Conservation (phyloP, 257 asterid genomes). For the Apocynum venetum region DNA sequence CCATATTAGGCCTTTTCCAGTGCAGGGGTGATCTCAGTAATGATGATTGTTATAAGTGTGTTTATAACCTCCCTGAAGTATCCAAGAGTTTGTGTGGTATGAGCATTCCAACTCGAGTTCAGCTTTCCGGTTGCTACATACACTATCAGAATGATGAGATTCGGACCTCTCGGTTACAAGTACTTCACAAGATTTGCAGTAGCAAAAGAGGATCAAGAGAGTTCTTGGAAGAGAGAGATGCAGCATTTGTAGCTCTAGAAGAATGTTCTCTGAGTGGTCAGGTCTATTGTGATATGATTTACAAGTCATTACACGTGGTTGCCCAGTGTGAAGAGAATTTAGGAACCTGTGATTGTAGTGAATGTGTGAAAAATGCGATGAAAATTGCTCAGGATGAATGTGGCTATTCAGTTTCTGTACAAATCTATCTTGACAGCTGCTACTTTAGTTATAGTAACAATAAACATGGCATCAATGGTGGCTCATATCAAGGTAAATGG, state of each 20-base stretch:
- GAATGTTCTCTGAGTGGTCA: constrained; percentile 33
- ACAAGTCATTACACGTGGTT: constrained; percentile 31
- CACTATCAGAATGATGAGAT: constrained; percentile 46
- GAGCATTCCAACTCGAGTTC: constrained; percentile 48
- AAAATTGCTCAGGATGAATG: constrained; percentile 48
- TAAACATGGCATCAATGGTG: constrained; percentile 16
- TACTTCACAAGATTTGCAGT: constrained; percentile 53
- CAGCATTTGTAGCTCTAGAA: constrained; percentile 50
- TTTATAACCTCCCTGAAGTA: constrained; percentile 27
- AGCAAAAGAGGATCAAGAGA: constrained; percentile 9
- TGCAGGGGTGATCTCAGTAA: constrained; percentile 45
- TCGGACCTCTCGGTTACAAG: constrained; percentile 15
- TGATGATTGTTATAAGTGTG: constrained; percentile 47
- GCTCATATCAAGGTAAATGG: constrained; percentile 34
- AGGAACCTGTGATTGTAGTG: constrained; percentile 54
- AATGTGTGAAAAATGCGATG: constrained; percentile 44
- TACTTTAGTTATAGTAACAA: constrained; percentile 38
- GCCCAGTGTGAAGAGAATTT: constrained; percentile 56
- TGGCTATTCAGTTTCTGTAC: constrained; percentile 45
- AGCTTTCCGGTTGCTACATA: constrained; percentile 57
- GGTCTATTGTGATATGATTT: constrained; percentile 46
- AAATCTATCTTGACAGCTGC: constrained; percentile 55
- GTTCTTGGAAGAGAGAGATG: constrained; percentile 40
- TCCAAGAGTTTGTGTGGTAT: constrained; percentile 35
- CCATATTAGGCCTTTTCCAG: constrained; percentile 56